These are phyloP conservation scores for Claviceps spartinae DNA, from an alignment of 2,329 filamentous ascomycete species.

Conservation along the genomic window DNA sequence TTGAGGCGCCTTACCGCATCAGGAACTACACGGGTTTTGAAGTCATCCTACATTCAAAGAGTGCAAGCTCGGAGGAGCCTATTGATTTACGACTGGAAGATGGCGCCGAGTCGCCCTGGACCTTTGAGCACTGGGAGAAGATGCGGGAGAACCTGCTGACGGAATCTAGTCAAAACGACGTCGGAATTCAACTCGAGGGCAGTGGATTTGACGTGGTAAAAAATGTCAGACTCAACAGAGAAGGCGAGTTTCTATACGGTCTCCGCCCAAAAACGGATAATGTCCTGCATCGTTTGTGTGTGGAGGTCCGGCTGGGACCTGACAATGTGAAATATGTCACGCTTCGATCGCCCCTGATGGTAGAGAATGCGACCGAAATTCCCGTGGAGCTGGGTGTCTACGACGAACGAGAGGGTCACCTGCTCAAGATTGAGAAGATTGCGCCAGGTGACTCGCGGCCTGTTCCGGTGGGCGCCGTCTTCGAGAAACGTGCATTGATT, in stretches of 20 bases:
- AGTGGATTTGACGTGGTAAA: slow-evolving; percentile 88
- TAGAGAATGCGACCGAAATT: slow-evolving; percentile 95
- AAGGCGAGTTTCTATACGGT: slow-evolving; percentile 84
- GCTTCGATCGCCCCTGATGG: slow-evolving; percentile 74
- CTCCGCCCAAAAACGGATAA: slow-evolving; percentile 77
- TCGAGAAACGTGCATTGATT: slow-evolving; percentile 74
- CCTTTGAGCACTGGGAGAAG: slow-evolving; percentile 91
- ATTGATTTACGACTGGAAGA: slow-evolving; percentile 69
- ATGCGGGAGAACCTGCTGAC: slow-evolving; percentile 86
- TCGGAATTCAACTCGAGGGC: slow-evolving; percentile 74
- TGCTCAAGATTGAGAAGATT: slow-evolving; percentile 97
- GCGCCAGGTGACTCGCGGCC: slow-evolving; percentile 80
- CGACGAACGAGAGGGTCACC: slow-evolving; percentile 71
- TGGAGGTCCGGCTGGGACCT: slow-evolving; percentile 78
- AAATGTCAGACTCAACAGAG: slow-evolving; percentile 80
- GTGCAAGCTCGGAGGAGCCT: slow-evolving; percentile 48
- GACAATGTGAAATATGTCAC: slow-evolving; percentile 99
- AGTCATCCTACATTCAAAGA: slow-evolving; percentile 69
- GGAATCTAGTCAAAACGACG: slow-evolving; percentile 65
- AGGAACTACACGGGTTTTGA: slow-evolving; percentile 94
- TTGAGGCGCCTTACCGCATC: slow-evolving; percentile 84
- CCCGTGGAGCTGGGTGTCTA: slow-evolving; percentile 88
- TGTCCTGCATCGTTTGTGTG: slow-evolving; percentile 75
- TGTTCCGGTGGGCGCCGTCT: slow-evolving; percentile 83
- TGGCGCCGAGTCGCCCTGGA: slow-evolving; percentile 85